Percentiles rank a stretch among this genome's conserved stretches.
These are phyloP conservation scores for Aspergillus sclerotioniger DNA, from an alignment of 495 filamentous ascomycete genomes.

Conservation along the genomic window DNA sequence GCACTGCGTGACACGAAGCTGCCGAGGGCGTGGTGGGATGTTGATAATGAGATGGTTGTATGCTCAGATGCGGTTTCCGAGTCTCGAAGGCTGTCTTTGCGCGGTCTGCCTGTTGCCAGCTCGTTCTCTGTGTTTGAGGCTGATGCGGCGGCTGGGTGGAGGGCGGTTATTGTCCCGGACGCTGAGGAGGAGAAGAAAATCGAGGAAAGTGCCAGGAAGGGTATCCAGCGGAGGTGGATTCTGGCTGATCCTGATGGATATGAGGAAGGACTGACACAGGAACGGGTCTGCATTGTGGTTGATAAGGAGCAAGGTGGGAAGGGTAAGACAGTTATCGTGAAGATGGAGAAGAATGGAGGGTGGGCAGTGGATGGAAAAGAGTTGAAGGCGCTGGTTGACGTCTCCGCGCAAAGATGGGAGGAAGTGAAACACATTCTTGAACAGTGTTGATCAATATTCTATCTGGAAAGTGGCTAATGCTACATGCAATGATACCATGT, in stretches of 20 bases:
- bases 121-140: conserved; percentile 72
- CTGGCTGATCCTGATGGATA: conserved; percentile 85
- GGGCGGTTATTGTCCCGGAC: conserved; percentile 38
- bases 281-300: conserved; percentile 70
- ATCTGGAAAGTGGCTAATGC: conserved; percentile 11
- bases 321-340: conserved; percentile 56
- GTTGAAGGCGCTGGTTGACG: conserved; percentile 51
- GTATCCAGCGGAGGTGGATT: conserved; percentile 62
- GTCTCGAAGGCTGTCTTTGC: conserved; percentile 51
- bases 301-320: conserved; percentile 53
- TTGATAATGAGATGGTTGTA: conserved; percentile 71
- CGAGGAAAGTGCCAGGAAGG: conserved; percentile 33
- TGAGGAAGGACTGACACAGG: conserved; percentile 78
- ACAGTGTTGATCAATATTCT: conserved; percentile 26
- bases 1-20: conserved; percentile 77
- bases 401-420: conserved; percentile 55
- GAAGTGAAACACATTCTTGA: conserved; percentile 49
- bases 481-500: conserved; percentile 36
- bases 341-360: conserved; percentile 84
- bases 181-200: conserved; percentile 41
- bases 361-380: conserved; percentile 53
- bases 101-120: conserved; percentile 64
- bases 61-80: conserved; percentile 60
- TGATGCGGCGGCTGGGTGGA: conserved; percentile 50
- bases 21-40: conserved; percentile 83